Conservation (phyloP, 805 yeast genomes). For the Candida piceae region DNA sequence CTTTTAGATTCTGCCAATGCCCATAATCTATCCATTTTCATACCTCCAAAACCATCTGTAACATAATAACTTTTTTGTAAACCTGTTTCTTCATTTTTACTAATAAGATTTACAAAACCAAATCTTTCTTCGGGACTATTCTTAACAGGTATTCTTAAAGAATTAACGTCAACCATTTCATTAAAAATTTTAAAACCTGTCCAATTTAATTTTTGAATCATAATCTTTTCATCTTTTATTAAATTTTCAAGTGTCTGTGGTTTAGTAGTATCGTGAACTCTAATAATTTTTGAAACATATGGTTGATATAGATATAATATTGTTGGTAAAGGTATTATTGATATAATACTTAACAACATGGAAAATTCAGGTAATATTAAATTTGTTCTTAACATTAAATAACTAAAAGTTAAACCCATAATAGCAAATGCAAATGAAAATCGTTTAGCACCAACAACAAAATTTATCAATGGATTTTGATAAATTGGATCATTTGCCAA, state of each 20-base stretch:
- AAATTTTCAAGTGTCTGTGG: slow-evolving; percentile 64
- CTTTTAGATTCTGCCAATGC: slow-evolving; percentile 69
- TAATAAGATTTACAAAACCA: slow-evolving; percentile 49
- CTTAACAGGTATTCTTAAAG: slow-evolving; percentile 35
- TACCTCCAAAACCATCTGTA: slow-evolving; percentile 72
- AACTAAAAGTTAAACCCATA: slow-evolving; percentile 58
- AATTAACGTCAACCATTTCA: slow-evolving; percentile 48
- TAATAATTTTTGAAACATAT: slow-evolving; percentile 65
- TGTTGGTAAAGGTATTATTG: slow-evolving; percentile 54
- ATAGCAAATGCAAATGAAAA: slow-evolving; percentile 57
- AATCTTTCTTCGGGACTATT: slow-evolving; percentile 30
- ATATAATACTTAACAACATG: slow-evolving; percentile 33
- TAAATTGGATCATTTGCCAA: slow-evolving; percentile 60
- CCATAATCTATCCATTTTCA: slow-evolving; percentile 82
- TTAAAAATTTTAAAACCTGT: slow-evolving; percentile 66
- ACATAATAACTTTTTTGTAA: slow-evolving; percentile 45
- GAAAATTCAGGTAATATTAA: slow-evolving; percentile 49
- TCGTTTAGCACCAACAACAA: slow-evolving; percentile 58
- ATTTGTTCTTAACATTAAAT: slow-evolving; percentile 48
- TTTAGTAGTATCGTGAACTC: slow-evolving; percentile 58
- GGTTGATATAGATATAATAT: slow-evolving; percentile 52
- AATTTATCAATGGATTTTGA: slow-evolving; percentile 55
- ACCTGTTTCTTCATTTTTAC: slow-evolving; percentile 32
- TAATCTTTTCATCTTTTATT: slow-evolving; percentile 54
- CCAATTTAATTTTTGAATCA: slow-evolving; percentile 61